Conservation (phyloP, 768 basidiomycete species). For the Lentinula sp. region DNA sequence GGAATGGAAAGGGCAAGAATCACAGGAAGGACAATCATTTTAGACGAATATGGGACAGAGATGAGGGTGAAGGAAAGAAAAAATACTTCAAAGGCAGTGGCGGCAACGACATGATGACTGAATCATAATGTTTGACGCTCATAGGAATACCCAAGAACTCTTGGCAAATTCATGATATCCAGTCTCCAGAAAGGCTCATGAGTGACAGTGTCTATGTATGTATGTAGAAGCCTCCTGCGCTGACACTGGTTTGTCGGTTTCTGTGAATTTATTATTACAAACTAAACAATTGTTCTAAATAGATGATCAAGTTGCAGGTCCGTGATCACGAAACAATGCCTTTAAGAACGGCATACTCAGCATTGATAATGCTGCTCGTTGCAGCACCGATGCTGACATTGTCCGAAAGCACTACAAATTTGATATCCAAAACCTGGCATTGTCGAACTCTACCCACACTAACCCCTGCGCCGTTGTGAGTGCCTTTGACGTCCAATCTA, state of each 20-base stretch:
- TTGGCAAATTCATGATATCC: background rate
- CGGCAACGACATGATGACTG: background rate
- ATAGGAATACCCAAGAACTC: background rate
- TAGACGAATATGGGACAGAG: background rate
- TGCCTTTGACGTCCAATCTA: constrained; percentile 74
- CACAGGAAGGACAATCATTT: constrained; percentile 1
- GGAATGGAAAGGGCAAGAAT: constrained; percentile 24
- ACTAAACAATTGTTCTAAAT: background rate
- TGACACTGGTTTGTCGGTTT: background rate
- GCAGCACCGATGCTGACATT: constrained; percentile 96
- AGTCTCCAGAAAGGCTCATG: too few relatives aligned
- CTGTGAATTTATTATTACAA: background rate
- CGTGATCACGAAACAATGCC: constrained; percentile 29
- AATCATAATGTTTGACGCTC: background rate
- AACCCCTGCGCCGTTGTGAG: constrained; percentile 88
- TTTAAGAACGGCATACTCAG: constrained; percentile 86
- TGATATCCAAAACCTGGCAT: constrained; percentile 90
- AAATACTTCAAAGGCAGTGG: background rate
- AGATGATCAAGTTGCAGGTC: background rate
- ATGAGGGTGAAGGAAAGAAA: background rate
- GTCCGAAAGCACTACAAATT: constrained; percentile 89
- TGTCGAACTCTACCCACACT: constrained; percentile 86
- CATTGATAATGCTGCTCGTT: constrained; percentile 95
- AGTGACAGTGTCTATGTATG: too few relatives aligned
- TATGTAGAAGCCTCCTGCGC: too few relatives aligned